Conservation (phyloP, 805 yeast genomes). For the Myxozyma nipponensis region DNA sequence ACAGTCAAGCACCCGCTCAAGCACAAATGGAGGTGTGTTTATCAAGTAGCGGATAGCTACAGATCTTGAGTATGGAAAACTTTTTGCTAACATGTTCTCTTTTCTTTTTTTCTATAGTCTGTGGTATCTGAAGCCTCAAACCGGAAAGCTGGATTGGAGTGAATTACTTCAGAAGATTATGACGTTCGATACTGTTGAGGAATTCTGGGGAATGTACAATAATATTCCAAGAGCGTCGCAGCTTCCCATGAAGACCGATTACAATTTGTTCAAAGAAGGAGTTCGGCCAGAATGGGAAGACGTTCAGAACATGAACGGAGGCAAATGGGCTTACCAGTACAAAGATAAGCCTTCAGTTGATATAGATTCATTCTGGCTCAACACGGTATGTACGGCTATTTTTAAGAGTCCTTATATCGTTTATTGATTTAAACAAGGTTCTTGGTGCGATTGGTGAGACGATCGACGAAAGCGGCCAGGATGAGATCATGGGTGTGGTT, state of each 20-base stretch:
- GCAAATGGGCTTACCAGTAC: constrained; percentile 85
- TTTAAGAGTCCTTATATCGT: neutral
- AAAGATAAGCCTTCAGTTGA: constrained; percentile 52
- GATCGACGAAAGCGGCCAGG: constrained; percentile 61
- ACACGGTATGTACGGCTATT: constrained; percentile 44
- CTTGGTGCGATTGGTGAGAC: constrained; percentile 94
- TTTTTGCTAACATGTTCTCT: neutral
- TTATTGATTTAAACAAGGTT: constrained; percentile 34
- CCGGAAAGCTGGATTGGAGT: constrained; percentile 78
- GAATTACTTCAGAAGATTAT: constrained; percentile 90
- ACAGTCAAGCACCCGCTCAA: constrained; percentile 84
- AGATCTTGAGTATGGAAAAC: too few relatives aligned
- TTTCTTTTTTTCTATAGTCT: constrained; percentile 65
- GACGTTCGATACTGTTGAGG: constrained; percentile 91
- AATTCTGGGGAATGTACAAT: constrained; percentile 97
- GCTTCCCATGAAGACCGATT: constrained; percentile 87
- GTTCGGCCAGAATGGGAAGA: constrained; percentile 99
- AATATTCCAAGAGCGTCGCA: constrained; percentile 89
- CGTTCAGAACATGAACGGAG: constrained; percentile 78
- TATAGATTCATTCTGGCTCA: constrained; percentile 88
- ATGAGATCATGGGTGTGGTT: constrained; percentile 92
- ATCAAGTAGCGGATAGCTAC: too few relatives aligned
- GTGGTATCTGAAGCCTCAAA: constrained; percentile 95
- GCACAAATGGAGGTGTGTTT: constrained; percentile 78
- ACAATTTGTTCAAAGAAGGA: constrained; percentile 90